Evolutionary conservation across 176 grass and related monocot genomes (phyloP).

Genomic region (Panicum miliaceum): DNA sequence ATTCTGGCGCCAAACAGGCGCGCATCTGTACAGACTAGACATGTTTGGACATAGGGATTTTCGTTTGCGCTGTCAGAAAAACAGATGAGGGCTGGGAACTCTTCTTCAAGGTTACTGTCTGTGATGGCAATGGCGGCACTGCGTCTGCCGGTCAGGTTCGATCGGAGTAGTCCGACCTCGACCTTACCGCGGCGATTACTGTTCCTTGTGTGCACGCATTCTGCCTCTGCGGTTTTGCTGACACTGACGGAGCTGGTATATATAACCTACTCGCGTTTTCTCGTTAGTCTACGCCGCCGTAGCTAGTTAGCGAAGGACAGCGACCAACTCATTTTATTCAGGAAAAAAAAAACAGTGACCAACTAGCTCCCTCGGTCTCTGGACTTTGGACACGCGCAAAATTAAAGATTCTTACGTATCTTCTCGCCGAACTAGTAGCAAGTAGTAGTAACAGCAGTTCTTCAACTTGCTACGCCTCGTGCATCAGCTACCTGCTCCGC

Average conservation of each 20-base stretch:
- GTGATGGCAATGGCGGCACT: neutral
- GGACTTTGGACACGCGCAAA: too few relatives aligned
- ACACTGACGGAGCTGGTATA: neutral
- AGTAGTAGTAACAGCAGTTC: too few relatives aligned
- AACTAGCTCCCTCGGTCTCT: neutral
- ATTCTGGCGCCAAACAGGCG: neutral
- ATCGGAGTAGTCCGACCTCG: neutral
- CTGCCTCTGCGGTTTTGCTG: neutral
- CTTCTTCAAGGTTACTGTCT: neutral
- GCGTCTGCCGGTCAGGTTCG: neutral
- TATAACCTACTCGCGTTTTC: neutral
- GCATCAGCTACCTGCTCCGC: too few relatives aligned
- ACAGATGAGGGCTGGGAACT: neutral
- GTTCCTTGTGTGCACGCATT: neutral
- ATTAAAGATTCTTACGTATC: too few relatives aligned
- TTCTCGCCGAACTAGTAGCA: too few relatives aligned
- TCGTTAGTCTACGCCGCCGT: neutral
- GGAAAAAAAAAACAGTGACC: too few relatives aligned
- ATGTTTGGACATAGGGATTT: neutral
- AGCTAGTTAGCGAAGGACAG: neutral
- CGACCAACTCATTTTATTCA: too few relatives aligned
- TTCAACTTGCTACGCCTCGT: too few relatives aligned
- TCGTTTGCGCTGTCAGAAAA: neutral
- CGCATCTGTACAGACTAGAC: neutral
- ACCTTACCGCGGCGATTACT: neutral